phyloP scores from a whole-genome alignment of 331 rosid genomes.

The Cydonia oblonga region DNA sequence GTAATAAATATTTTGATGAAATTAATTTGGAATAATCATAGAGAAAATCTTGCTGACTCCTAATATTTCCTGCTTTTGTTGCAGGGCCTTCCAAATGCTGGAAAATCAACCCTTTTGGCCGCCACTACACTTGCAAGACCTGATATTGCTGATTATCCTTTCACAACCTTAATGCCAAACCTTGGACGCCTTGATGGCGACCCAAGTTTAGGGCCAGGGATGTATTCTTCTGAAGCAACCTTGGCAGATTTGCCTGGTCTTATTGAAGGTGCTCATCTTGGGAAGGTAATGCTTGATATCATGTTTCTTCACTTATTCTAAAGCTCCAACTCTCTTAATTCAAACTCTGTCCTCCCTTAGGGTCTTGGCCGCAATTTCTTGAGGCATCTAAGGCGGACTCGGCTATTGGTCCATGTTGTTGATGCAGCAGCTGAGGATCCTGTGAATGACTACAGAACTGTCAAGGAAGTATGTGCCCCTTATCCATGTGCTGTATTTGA shows the following conservation, averaged over 20 bases:
- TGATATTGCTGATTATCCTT: slow-evolving; percentile 90
- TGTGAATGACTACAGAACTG: slow-evolving; percentile 71
- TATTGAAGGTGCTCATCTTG: slow-evolving; percentile 97
- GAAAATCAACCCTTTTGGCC: slow-evolving; percentile 86
- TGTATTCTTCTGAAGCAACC: slow-evolving; percentile 89
- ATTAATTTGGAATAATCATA: not conserved
- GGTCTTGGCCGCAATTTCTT: slow-evolving; percentile 95
- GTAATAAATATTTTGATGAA: not conserved
- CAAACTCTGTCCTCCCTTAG: slow-evolving; percentile 27
- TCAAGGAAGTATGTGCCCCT: slow-evolving; percentile 62
- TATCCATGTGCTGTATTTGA: not conserved
- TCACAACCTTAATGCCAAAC: slow-evolving; percentile 95
- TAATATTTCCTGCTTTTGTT: slow-evolving; percentile 21
- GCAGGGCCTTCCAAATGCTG: slow-evolving; percentile 98
- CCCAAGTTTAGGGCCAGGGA: slow-evolving; percentile 88
- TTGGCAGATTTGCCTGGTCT: slow-evolving; percentile 98
- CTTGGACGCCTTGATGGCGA: slow-evolving; percentile 93
- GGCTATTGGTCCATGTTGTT: slow-evolving; percentile 81
- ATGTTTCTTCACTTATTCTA: not conserved
- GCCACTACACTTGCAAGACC: slow-evolving; percentile 92
- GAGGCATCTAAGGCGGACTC: slow-evolving; percentile 92
- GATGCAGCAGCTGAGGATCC: slow-evolving; percentile 87
- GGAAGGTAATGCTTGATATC: slow-evolving; percentile 62
- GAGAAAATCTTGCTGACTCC: not conserved
- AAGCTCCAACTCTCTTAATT: slow-evolving; percentile 8